Base-by-base conservation (phyloP, 352 stramenopile species). In the Phytophthora quininea region DNA sequence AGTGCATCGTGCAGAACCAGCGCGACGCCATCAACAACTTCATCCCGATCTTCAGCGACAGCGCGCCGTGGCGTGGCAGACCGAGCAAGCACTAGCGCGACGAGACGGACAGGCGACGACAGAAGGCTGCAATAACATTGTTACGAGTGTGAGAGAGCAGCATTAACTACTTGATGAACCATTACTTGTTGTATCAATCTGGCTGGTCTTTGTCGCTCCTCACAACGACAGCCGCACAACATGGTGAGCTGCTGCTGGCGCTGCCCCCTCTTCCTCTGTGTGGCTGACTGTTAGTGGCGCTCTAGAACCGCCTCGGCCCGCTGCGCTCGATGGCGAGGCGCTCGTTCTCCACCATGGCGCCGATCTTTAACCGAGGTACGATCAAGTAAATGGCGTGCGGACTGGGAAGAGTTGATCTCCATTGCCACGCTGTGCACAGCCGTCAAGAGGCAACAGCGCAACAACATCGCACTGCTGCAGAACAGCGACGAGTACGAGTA, bases 21-120 rank as follows among this genome's bases (percentile, higher is more conserved):
- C 98, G 98, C 71, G 97, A 99, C 66, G 95, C 98, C 62, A 99
- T 99, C 79, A 93, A 98, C 82, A 99, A 99, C 84, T 99, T 99
- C 80, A 98, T 99, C 52, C 97, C 96, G 60, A 97, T 99, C 66
- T 99, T 99, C 83, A 98, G 88, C 69, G 89, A 98, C 69, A 95
- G 91, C 64, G 90, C 96, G 49, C 95, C 97, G 19, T 99, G 97
- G 97, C 89, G 91, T 72, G 55, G 71, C 47, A 87, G 77, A 55
- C 79, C 89, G 51, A 89, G 77, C 79, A 93, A 89, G 62, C 82
- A 82, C 29, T 80, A 67, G 69, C 55, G n/a, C 50, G 31, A 40
- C 11, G 14, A 46, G 50, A 45, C 48, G 38, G 29, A 29, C 19
- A 24, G 48, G 24, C 35, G 6, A 40, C 12, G 48, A 53, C 30